A percentile compares a stretch with the other conserved stretches of the same genome.
These are phyloP conservation scores for Saccharomycopsis babjevae DNA, from an alignment of 805 yeast genomes.

Conservation along the genomic window DNA sequence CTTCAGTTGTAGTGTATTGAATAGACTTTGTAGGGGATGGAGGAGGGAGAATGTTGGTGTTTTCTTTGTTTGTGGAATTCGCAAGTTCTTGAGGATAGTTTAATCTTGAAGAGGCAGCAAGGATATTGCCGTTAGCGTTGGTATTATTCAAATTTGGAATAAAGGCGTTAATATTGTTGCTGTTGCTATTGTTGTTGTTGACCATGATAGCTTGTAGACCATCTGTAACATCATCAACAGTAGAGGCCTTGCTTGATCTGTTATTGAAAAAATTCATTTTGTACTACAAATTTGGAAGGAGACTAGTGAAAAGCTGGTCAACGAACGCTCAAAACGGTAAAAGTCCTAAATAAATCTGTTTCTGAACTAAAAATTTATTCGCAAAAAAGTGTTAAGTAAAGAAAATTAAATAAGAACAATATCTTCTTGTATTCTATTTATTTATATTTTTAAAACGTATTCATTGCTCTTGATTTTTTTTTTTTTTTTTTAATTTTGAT, in stretches of 20 bases:
- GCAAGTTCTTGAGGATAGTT: conserved; percentile 3
- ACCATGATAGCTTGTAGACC: conserved; percentile 17
- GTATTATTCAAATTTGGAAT: conserved; percentile 8
- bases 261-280: conserved; percentile 9
- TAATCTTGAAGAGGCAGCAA: conserved; percentile 3
- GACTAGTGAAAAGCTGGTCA: too few species aligned
- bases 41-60: conserved; percentile 17
- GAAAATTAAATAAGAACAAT: background rate
- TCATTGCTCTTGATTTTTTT: background rate
- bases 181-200: conserved; percentile 8
- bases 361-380: background rate
- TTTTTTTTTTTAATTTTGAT: background rate
- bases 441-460: background rate
- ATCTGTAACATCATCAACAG: conserved; percentile 10
- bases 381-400: background rate
- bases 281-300: too few species aligned
- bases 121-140: conserved; percentile 3
- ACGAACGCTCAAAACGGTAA: too few species aligned
- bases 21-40: conserved; percentile 19
- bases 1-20: conserved; percentile 8
- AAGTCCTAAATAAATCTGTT: too few species aligned
- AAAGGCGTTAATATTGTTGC: conserved; percentile 2
- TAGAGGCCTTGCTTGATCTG: background rate
- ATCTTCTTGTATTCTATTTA: background rate
- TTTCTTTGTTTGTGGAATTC: conserved; percentile 12